Evolutionary conservation across 306 rosid species (phyloP).

Genomic region (Ammopiptanthus mongolicus): DNA sequence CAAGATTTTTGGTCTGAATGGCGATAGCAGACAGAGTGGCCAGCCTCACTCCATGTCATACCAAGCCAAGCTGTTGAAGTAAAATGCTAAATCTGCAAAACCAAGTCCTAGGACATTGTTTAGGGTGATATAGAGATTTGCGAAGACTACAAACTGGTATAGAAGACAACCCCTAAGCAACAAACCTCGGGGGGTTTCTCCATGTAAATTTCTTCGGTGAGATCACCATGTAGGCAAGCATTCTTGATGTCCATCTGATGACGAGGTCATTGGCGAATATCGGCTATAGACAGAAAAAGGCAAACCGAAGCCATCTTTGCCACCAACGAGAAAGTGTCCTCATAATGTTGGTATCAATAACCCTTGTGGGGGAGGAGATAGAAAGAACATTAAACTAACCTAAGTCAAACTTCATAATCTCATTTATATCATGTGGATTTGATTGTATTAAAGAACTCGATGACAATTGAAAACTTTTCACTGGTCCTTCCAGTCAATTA

Average conservation of each 20-base stretch:
- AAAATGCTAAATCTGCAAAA: not conserved
- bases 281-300: not conserved
- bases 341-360: not conserved
- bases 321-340: too few species aligned
- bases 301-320: not conserved
- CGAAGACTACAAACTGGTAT: not conserved
- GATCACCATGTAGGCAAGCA: not conserved
- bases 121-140: not conserved
- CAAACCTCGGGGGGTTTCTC: not conserved
- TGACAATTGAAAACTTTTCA: not conserved
- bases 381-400: conserved; percentile 7
- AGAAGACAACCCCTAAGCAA: not conserved
- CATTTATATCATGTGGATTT: not conserved
- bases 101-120: not conserved
- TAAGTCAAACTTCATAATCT: not conserved
- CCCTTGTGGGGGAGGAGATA: not conserved
- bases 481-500: not conserved
- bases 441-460: not conserved
- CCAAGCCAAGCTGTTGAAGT: not conserved
- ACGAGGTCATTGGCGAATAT: not conserved
- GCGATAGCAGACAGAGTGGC: not conserved
- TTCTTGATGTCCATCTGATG: not conserved
- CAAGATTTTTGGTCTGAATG: not conserved
- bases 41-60: not conserved
- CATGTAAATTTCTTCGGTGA: not conserved